Evolutionary conservation across 106 monocot genomes (phyloP), one percentile per base, ranked within the genome.

Genomic region (Chionographis japonica): DNA sequence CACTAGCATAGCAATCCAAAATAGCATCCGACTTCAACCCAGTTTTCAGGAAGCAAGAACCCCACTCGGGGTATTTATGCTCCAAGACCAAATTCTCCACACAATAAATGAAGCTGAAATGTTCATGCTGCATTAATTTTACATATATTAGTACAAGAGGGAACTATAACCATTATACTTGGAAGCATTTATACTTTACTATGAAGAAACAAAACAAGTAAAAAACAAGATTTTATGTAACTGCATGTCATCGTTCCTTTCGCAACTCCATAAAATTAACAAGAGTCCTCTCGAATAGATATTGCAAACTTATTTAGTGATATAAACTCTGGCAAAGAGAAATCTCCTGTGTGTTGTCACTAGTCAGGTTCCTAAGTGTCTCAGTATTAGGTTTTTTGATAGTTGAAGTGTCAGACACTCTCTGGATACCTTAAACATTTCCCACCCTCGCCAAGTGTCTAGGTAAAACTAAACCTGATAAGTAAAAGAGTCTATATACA

Each of bases 21-120:
- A 99, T 81, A 43, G 79, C 58, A 56, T 84, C 66, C 5, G 93
- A 76, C 36, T 77, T 72, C 52, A 99, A 36, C 40, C 87, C 87
- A 68, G 77, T 77, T 75, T 79, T 69, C 46, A 65, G 42, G 68
- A 93, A 93, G 79, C 98, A 99, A 49, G 90, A 74, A 63, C 88
- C 73, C 98, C 98, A 99, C 40, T 83, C 73, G 1, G 4, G n/a
- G 61, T 98, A 85, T 62, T 78, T 78, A 19, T 36, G 73, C 41
- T 85, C 78, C 52, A 88, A 38, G 37, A 88, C 93, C 68, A 99
- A 67, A 15, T 56, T 53, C 75, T 99, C 98, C 49, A 93, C 75
- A 71, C 98, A 99, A 58, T 88, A 85, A 50, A 93, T 90, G 74
- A 99, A 93, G 36, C 61, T 68, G 78, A 93, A 99, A 78, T 99